phyloP scores from a whole-genome alignment of 2,329 filamentous ascomycete genomes.

The Onygena corvina region DNA sequence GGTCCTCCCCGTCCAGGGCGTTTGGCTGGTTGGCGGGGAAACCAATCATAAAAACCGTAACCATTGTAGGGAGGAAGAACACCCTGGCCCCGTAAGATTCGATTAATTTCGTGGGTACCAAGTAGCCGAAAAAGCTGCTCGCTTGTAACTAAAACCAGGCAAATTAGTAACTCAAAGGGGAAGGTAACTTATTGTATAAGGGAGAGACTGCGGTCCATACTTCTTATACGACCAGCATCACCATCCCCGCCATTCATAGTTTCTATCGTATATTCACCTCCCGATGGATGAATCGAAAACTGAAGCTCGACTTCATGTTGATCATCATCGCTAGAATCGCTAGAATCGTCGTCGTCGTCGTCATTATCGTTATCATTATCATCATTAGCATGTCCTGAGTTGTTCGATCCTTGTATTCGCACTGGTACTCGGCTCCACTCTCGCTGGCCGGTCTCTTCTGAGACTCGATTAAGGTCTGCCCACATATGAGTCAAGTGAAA shows the following conservation, averaged over 20 bases:
- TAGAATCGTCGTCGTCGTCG: constrained; percentile 28
- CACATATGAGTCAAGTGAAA: constrained; percentile 30
- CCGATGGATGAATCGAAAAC: neutral
- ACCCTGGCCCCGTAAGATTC: constrained; percentile 36
- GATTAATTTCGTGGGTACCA: constrained; percentile 42
- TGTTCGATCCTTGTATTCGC: too few species aligned
- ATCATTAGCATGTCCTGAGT: constrained; percentile 28
- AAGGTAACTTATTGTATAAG: constrained; percentile 7
- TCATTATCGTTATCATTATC: constrained; percentile 22
- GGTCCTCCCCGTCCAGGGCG: constrained; percentile 20
- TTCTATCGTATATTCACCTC: neutral
- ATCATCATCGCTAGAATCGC: constrained; percentile 19
- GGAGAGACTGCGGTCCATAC: constrained; percentile 1
- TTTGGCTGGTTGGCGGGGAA: too few species aligned
- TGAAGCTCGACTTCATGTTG: constrained; percentile 10
- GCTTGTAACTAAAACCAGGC: constrained; percentile 22
- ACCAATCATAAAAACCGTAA: neutral
- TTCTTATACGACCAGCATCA: neutral
- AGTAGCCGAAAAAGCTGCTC: constrained; percentile 44
- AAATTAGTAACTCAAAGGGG: constrained; percentile 9
- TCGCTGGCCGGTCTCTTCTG: neutral
- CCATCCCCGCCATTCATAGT: neutral
- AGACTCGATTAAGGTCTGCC: constrained; percentile 22
- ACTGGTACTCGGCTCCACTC: constrained; percentile 13
- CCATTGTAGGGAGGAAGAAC: constrained; percentile 18